A percentile compares a stretch with the other conserved stretches of the same genome.
phyloP scores from a whole-genome alignment of 2,329 filamentous ascomycete genomes.

The Coniochaeta pulveracea region DNA sequence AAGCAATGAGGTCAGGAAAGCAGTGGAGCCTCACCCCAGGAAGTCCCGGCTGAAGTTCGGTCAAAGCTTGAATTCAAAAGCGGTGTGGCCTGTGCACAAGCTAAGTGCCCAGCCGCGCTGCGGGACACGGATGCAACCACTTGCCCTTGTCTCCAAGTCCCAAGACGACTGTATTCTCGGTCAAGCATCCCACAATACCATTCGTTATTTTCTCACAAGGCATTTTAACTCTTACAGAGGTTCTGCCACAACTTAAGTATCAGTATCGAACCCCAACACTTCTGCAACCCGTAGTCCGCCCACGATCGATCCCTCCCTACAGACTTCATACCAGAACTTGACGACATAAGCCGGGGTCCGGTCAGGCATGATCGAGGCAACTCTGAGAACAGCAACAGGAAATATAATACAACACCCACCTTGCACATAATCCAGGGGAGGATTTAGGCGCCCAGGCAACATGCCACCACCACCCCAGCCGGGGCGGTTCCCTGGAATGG shows the following conservation, averaged over 20 bases:
- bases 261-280: no score
- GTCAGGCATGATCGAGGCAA: slow-evolving; percentile 7
- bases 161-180: no score
- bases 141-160: no score
- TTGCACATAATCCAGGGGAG: slow-evolving; percentile 5
- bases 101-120: slow-evolving; percentile 1
- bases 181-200: no score
- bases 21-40: not conserved
- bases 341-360: slow-evolving; percentile 4
- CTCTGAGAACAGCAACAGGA: slow-evolving; percentile 9
- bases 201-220: no score
- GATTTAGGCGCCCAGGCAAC: slow-evolving; percentile 14
- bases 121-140: no score
- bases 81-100: not conserved
- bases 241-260: no score
- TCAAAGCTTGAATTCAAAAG: not conserved
- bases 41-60: not conserved
- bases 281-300: no score
- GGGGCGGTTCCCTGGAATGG: slow-evolving; percentile 36
- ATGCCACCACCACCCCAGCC: slow-evolving; percentile 30
- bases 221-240: no score
- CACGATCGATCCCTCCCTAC: no score
- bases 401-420: slow-evolving; percentile 6
- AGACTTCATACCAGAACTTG: not conserved
- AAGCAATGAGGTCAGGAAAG: slow-evolving; percentile 3